Conservation (phyloP, 352 stramenopile genomes). For the Hyaloperonospora brassicae region DNA sequence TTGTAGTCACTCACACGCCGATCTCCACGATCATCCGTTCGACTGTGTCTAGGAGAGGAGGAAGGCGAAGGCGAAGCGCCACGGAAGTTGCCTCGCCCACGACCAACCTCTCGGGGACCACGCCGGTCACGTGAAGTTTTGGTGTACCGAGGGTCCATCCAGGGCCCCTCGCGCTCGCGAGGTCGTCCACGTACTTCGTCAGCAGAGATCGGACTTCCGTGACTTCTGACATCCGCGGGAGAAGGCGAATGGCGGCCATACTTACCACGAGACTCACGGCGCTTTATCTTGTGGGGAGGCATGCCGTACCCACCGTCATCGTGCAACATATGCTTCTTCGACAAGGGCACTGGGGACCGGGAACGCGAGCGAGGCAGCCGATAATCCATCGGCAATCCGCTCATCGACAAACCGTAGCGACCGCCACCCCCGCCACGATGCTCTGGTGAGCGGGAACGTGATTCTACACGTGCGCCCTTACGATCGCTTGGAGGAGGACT, state of each 20-base stretch:
- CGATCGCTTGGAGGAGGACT: slow-evolving; percentile 23
- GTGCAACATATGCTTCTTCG: slow-evolving; percentile 16
- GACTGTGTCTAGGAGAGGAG: slow-evolving; percentile 19
- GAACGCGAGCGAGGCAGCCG: slow-evolving; percentile 22
- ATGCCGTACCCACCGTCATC: slow-evolving; percentile 18
- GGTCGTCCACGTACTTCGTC: slow-evolving; percentile 29
- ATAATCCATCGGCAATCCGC: slow-evolving; percentile 14
- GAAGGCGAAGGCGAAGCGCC: slow-evolving; percentile 13
- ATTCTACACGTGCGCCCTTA: slow-evolving; percentile 20
- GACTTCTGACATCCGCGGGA: slow-evolving; percentile 17
- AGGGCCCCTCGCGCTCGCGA: slow-evolving; percentile 23
- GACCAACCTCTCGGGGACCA: slow-evolving; percentile 13
- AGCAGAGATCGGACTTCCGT: slow-evolving; percentile 11
- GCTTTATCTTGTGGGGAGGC: slow-evolving; percentile 23
- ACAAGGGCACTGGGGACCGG: slow-evolving; percentile 21
- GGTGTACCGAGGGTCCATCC: slow-evolving; percentile 13
- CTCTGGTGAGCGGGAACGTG: slow-evolving; percentile 28
- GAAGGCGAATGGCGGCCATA: slow-evolving; percentile 15
- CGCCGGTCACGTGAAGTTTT: slow-evolving; percentile 16
- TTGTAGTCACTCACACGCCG: slow-evolving; percentile 20
- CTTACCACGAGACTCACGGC: slow-evolving; percentile 21
- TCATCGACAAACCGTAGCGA: slow-evolving; percentile 9
- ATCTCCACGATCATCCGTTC: slow-evolving; percentile 16
- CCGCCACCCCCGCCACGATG: slow-evolving; percentile 5
- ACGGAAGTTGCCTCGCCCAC: slow-evolving; percentile 12